These are phyloP conservation scores for Gomphus bonarii DNA, from an alignment of 1,284 basidiomycete species.

Conservation along the genomic window DNA sequence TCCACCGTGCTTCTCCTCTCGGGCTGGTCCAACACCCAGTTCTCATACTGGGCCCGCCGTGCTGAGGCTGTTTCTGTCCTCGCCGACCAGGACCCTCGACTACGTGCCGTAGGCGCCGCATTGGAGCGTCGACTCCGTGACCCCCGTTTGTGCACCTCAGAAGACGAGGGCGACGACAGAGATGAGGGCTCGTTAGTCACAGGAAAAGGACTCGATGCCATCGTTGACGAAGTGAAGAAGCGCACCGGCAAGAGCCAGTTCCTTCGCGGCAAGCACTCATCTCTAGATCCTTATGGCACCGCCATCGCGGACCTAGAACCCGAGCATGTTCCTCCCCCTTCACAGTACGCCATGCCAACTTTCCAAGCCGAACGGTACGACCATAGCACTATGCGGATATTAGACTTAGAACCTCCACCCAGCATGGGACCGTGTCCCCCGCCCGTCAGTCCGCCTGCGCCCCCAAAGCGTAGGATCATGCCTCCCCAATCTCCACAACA, in stretches of 20 bases:
- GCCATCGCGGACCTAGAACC: constrained; percentile 27
- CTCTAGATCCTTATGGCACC: constrained; percentile 37
- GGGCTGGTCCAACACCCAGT: constrained; percentile 42
- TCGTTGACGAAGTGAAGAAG: constrained; percentile 40
- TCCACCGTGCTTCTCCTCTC: constrained; percentile 36
- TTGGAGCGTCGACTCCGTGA: constrained; percentile 29
- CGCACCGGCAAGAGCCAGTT: constrained; percentile 36
- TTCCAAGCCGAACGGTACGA: constrained; percentile 36
- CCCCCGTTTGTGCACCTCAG: constrained; percentile 16
- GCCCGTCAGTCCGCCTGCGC: constrained; percentile 8
- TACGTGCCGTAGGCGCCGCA: constrained; percentile 30
- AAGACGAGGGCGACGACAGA: constrained; percentile 13
- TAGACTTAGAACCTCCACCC: not conserved
- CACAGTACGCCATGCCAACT: constrained; percentile 33
- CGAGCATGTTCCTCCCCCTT: constrained; percentile 8
- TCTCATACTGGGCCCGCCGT: constrained; percentile 41
- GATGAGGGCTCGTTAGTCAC: constrained; percentile 24
- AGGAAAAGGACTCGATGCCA: constrained; percentile 37
- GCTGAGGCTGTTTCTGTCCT: constrained; percentile 38
- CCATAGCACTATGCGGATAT: constrained; percentile 11
- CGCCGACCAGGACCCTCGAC: constrained; percentile 27
- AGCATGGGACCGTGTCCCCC: constrained; percentile 2
- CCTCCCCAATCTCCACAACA: not conserved
- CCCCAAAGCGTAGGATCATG: constrained; percentile 3
- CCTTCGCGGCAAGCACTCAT: constrained; percentile 40